These are phyloP conservation scores for Trichothecium sympodiale DNA, from an alignment of 2,329 filamentous ascomycete genomes.

Conservation along the genomic window DNA sequence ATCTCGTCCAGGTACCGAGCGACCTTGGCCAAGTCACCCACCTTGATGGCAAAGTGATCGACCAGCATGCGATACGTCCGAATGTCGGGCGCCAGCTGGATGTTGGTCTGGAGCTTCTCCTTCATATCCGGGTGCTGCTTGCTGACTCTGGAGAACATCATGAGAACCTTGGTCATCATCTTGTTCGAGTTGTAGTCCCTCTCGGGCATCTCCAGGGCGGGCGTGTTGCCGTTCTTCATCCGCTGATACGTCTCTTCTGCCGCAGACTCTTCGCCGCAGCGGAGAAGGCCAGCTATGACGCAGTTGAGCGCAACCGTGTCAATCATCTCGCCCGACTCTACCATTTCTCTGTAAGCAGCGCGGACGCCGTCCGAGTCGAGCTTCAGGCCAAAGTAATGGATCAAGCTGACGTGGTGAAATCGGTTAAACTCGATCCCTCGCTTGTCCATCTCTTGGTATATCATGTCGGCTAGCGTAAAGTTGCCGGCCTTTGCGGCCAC, in stretches of 20 bases:
- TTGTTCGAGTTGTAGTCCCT: conserved; percentile 34
- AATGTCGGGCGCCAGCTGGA: conserved; percentile 61
- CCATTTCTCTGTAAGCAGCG: conserved; percentile 68
- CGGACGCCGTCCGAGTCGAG: conserved; percentile 64
- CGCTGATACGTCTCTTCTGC: conserved; percentile 73
- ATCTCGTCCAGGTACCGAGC: conserved; percentile 70
- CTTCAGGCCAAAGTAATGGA: conserved; percentile 72
- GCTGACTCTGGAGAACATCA: conserved; percentile 44
- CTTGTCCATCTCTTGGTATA: conserved; percentile 68
- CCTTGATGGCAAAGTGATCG: conserved; percentile 55
- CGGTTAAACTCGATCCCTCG: conserved; percentile 62
- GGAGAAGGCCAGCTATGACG: conserved; percentile 68
- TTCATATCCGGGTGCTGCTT: conserved; percentile 45
- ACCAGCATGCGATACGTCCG: conserved; percentile 73
- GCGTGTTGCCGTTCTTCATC: conserved; percentile 59
- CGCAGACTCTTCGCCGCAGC: conserved; percentile 62
- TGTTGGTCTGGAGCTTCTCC: conserved; percentile 43
- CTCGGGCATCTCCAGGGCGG: conserved; percentile 26
- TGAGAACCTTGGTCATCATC: conserved; percentile 42
- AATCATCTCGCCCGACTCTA: conserved; percentile 77
- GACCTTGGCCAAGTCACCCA: conserved; percentile 63
- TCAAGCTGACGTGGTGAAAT: conserved; percentile 70
- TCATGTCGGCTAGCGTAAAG: conserved; percentile 71
- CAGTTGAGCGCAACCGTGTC: conserved; percentile 82
- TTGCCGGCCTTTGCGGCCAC: conserved; percentile 78